Conservation (phyloP, 495 filamentous ascomycete species). For the Hypoxylon fuscum region DNA sequence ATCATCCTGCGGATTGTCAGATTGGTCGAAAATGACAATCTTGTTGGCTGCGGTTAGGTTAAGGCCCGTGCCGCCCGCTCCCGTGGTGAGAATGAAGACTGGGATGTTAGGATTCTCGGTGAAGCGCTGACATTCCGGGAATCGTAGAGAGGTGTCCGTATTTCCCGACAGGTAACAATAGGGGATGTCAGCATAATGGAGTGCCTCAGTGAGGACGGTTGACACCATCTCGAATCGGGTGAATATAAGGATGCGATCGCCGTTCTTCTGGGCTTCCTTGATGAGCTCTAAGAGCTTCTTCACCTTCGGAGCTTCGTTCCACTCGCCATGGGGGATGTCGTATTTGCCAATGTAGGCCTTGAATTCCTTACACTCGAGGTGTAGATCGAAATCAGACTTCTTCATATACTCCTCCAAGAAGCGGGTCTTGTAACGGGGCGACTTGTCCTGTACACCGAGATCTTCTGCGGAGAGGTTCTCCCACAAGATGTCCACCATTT, state of each 20-base stretch:
- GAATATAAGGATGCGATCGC: constrained; percentile 88
- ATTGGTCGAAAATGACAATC: constrained; percentile 95
- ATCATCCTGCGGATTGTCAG: constrained; percentile 96
- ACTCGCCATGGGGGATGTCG: constrained; percentile 75
- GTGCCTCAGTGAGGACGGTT: constrained; percentile 84
- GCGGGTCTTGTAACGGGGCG: constrained; percentile 71
- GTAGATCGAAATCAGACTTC: constrained; percentile 79
- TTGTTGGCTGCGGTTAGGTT: constrained; percentile 96
- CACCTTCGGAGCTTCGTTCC: constrained; percentile 95
- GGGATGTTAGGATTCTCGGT: constrained; percentile 78
- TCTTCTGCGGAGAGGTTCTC: constrained; percentile 57
- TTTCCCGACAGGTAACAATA: constrained; percentile 85
- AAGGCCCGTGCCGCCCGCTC: constrained; percentile 93
- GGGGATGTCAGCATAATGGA: constrained; percentile 74
- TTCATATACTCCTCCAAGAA: constrained; percentile 71
- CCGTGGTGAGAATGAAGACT: constrained; percentile 92
- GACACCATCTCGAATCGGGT: constrained; percentile 92
- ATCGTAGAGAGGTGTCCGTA: constrained; percentile 84
- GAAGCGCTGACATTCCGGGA: constrained; percentile 88
- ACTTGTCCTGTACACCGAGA: constrained; percentile 58
- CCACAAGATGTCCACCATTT: constrained; percentile 80
- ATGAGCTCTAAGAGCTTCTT: constrained; percentile 78
- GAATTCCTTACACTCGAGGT: constrained; percentile 78
- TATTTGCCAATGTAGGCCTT: constrained; percentile 73
- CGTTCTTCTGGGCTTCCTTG: constrained; percentile 74